These are phyloP conservation scores for Cercospora sp. DNA, from an alignment of 2,329 filamentous ascomycete species.

Conservation along the genomic window DNA sequence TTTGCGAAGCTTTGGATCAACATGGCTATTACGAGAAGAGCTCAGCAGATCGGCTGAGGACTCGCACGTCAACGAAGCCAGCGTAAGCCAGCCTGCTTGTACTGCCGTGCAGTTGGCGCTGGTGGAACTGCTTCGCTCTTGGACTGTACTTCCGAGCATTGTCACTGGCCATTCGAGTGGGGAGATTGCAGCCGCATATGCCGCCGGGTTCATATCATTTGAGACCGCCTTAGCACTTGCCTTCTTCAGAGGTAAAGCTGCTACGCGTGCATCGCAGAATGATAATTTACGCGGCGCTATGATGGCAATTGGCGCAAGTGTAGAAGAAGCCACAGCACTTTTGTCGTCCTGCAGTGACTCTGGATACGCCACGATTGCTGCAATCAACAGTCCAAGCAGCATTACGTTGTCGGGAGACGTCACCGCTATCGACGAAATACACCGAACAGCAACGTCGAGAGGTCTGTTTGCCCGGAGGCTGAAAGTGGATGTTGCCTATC, in stretches of 20 bases:
- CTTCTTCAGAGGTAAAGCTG: conserved; percentile 29
- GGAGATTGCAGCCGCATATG: conserved; percentile 39
- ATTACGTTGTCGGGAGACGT: conserved; percentile 48
- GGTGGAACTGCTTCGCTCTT: conserved; percentile 42
- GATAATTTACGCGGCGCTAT: conserved; percentile 11
- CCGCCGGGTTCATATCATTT: conserved; percentile 29
- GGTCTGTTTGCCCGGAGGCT: conserved; percentile 44
- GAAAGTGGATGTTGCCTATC: conserved; percentile 47
- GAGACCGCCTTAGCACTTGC: conserved; percentile 24
- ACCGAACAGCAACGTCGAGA: conserved; percentile 36
- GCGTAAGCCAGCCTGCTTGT: conserved; percentile 54
- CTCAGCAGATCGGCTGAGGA: conserved; percentile 10
- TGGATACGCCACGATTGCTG: conserved; percentile 26
- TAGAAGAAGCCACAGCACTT: background rate
- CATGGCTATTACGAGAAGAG: conserved; percentile 15
- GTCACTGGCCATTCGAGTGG: conserved; percentile 38
- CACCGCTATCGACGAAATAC: conserved; percentile 38
- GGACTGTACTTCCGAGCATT: conserved; percentile 9
- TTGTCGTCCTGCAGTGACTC: background rate
- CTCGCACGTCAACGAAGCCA: conserved; percentile 27
- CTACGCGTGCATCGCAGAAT: background rate
- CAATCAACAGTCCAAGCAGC: conserved; percentile 44
- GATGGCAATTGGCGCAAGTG: conserved; percentile 14
- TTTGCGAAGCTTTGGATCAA: background rate
- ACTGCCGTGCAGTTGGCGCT: conserved; percentile 57